Conservation (phyloP, 2,329 filamentous ascomycete species). For the Ophiostoma tasmaniense region DNA sequence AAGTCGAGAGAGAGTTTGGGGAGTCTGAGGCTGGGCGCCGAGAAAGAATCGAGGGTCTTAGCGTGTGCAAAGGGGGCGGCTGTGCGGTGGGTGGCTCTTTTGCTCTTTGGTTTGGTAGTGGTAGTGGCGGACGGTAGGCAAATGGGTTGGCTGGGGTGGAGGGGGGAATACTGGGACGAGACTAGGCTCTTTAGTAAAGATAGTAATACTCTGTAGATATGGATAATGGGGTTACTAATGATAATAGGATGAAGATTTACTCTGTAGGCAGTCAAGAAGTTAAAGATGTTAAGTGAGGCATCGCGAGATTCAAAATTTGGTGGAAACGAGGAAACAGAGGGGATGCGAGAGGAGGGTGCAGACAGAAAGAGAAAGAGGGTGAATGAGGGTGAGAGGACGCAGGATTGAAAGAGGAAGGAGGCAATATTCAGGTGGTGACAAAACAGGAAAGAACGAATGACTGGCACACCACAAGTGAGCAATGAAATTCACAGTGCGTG, state of each 20-base stretch:
- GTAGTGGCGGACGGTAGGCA: background rate
- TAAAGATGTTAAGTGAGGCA: background rate
- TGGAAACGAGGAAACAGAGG: background rate
- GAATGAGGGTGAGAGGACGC: background rate
- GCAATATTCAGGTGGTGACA: background rate
- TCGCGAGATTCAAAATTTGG: background rate
- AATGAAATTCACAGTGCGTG: background rate
- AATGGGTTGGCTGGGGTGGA: constrained; percentile 6
- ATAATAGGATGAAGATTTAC: background rate
- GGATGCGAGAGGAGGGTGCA: background rate
- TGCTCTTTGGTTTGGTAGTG: background rate
- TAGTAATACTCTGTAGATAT: background rate
- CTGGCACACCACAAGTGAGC: background rate
- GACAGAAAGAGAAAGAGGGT: background rate
- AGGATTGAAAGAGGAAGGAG: background rate
- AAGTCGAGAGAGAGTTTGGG: background rate
- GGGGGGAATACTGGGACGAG: background rate
- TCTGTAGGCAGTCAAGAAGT: background rate
- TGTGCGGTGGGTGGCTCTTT: background rate
- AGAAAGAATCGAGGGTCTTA: constrained; percentile 11
- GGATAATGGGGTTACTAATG: background rate
- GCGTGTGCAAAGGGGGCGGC: constrained; percentile 11
- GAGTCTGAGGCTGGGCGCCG: constrained; percentile 15
- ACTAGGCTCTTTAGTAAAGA: background rate
- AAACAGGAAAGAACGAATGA: constrained; percentile 3